Percentiles rank a stretch among this genome's conserved stretches.
Evolutionary conservation across 768 basidiomycete genomes (phyloP).

Genomic region (Amanita thiersii): DNA sequence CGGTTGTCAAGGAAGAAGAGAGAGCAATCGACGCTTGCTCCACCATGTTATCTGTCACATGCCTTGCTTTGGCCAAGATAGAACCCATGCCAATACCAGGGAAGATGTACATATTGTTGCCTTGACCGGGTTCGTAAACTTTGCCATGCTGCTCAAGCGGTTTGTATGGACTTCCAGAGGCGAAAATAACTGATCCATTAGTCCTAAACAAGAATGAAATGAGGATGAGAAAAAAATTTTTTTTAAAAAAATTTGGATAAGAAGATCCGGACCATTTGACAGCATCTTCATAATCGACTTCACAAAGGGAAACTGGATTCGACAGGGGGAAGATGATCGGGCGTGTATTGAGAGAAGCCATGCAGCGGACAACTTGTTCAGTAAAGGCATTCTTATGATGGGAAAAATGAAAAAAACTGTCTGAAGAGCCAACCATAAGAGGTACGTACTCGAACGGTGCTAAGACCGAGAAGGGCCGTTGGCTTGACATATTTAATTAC

Average conservation of each 20-base stretch:
- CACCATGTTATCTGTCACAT: conserved; percentile 63
- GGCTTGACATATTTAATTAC: conserved; percentile 69
- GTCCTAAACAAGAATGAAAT: conserved; percentile 33
- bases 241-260: not conserved
- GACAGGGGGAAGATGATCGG: conserved; percentile 83
- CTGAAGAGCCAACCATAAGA: not conserved
- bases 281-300: conserved; percentile 55
- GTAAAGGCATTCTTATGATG: conserved; percentile 47
- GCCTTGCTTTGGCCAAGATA: conserved; percentile 47
- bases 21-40: conserved; percentile 59
- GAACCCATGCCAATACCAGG: conserved; percentile 55
- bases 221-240: not conserved
- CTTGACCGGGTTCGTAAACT: conserved; percentile 58
- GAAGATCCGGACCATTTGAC: conserved; percentile 37
- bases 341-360: conserved; percentile 55
- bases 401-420: conserved; percentile 12
- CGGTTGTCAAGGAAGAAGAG: conserved; percentile 43
- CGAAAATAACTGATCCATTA: conserved; percentile 59
- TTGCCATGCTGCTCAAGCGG: conserved; percentile 39
- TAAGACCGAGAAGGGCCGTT: conserved; percentile 70
- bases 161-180: conserved; percentile 66
- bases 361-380: conserved; percentile 50
- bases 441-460: conserved; percentile 39
- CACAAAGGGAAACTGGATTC: conserved; percentile 58
- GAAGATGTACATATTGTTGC: conserved; percentile 77